phyloP scores from a whole-genome alignment of 192 early-diverging fungal genomes.

The Podila epicladia region DNA sequence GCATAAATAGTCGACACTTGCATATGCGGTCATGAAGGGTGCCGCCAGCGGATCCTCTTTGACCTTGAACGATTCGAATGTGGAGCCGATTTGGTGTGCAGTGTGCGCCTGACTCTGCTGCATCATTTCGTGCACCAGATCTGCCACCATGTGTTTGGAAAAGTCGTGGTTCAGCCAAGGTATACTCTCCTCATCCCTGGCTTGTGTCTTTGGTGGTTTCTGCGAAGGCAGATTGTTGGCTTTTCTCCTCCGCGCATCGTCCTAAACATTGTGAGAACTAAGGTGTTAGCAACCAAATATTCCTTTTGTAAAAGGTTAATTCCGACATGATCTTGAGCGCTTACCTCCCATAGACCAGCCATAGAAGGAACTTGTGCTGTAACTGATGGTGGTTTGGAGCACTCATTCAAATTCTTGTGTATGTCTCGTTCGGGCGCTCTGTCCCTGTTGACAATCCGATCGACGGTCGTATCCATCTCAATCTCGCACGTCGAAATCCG shows the following conservation, averaged over 20 bases:
- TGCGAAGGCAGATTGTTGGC: slow-evolving; percentile 33
- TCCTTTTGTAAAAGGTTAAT: too few species aligned
- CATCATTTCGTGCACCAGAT: slow-evolving; percentile 31
- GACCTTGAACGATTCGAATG: slow-evolving; percentile 15
- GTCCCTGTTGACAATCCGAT: slow-evolving; percentile 73
- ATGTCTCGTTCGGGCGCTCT: slow-evolving; percentile 56
- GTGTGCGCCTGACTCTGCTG: slow-evolving; percentile 18
- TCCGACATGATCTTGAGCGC: too few species aligned
- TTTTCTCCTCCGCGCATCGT: slow-evolving; percentile 35
- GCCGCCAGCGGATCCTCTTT: slow-evolving; percentile 13
- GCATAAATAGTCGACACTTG: slow-evolving; percentile 26
- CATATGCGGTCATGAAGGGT: slow-evolving; percentile 24
- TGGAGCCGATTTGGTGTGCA: slow-evolving; percentile 17
- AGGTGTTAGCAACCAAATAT: too few species aligned
- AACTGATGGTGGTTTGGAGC: slow-evolving; percentile 12
- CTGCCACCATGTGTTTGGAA: slow-evolving; percentile 29
- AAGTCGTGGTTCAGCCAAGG: slow-evolving; percentile 43
- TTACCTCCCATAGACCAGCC: slow-evolving; percentile 47
- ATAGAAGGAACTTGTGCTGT: slow-evolving; percentile 45
- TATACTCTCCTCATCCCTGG: slow-evolving; percentile 21
- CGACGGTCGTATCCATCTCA: slow-evolving; percentile 74
- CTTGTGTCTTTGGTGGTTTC: slow-evolving; percentile 36
- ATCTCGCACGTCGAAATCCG: slow-evolving; percentile 76
- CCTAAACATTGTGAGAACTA: slow-evolving; percentile 8
- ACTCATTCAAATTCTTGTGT: slow-evolving; percentile 57